These are phyloP conservation scores for Botrytis tulipae DNA, from an alignment of 2,329 filamentous ascomycete species.

Conservation along the genomic window DNA sequence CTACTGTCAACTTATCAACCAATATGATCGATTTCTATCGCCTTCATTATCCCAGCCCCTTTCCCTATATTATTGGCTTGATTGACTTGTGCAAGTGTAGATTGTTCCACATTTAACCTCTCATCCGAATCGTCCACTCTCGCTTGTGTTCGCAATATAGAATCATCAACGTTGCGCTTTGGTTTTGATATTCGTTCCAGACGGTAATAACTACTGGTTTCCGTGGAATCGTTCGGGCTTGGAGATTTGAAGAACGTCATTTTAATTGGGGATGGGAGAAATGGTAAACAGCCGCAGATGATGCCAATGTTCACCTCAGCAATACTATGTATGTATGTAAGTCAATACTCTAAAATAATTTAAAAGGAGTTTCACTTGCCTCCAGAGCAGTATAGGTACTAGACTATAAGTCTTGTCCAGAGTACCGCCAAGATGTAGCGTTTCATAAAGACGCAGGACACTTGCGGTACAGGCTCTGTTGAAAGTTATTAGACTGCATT, in stretches of 20 bases:
- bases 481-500: background rate
- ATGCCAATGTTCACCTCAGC: constrained; percentile 1
- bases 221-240: background rate
- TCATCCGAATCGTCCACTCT: background rate
- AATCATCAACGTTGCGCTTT: background rate
- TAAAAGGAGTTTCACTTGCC: background rate
- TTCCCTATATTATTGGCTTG: background rate
- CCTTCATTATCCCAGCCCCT: background rate
- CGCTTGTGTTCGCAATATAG: constrained; percentile 3
- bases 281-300: constrained; percentile 1
- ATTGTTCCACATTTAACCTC: background rate
- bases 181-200: background rate
- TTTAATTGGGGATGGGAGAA: background rate
- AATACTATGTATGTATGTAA: background rate
- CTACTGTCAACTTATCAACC: background rate
- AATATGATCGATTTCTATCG: background rate
- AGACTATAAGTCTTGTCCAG: background rate
- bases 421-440: background rate
- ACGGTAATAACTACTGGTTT: background rate
- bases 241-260: background rate
- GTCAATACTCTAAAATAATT: background rate
- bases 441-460: background rate
- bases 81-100: background rate
- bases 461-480: constrained; percentile 3
- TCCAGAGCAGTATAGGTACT: background rate